A percentile compares a stretch with the other conserved stretches of the same genome.
Evolutionary conservation across 192 early-diverging fungal genomes (phyloP).

Genomic region (Coemansia sp.): DNA sequence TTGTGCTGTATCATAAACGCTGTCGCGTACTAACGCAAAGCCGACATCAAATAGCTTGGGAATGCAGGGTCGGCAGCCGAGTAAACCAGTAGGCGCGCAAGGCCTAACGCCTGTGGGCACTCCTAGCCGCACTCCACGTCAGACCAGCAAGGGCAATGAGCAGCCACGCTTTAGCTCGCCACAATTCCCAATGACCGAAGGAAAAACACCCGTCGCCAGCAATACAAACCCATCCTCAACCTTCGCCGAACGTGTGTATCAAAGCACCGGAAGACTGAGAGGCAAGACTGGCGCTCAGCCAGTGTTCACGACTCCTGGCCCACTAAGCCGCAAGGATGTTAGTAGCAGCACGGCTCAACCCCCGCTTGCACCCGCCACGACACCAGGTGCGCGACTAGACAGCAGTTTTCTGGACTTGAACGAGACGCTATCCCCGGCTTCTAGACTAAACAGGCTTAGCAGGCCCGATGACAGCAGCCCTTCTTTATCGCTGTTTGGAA

Average conservation of each 20-base stretch:
- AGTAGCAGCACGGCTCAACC: background rate
- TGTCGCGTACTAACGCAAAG: background rate
- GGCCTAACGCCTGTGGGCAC: constrained; percentile 46
- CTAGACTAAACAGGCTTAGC: background rate
- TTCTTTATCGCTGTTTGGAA: constrained; percentile 7
- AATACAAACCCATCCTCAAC: constrained; percentile 12
- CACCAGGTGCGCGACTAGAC: background rate
- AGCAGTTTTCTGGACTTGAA: background rate
- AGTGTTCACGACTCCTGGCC: background rate
- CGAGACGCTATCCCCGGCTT: constrained; percentile 3
- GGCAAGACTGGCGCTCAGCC: constrained; percentile 1
- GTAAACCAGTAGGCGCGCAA: constrained; percentile 33
- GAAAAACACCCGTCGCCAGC: background rate
- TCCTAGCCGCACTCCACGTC: constrained; percentile 38
- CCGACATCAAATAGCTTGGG: background rate
- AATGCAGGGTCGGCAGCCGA: constrained; percentile 18
- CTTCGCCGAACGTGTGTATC: constrained; percentile 50
- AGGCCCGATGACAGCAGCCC: background rate
- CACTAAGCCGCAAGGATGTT: background rate
- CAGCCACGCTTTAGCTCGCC: constrained; percentile 21
- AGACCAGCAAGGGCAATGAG: constrained; percentile 1
- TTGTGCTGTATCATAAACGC: background rate
- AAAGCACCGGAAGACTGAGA: constrained; percentile 23
- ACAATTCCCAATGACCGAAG: constrained; percentile 13
- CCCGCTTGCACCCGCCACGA: background rate